Evolutionary conservation across 2,329 filamentous ascomycete species (phyloP).

Genomic region (Onygenales sp.): DNA sequence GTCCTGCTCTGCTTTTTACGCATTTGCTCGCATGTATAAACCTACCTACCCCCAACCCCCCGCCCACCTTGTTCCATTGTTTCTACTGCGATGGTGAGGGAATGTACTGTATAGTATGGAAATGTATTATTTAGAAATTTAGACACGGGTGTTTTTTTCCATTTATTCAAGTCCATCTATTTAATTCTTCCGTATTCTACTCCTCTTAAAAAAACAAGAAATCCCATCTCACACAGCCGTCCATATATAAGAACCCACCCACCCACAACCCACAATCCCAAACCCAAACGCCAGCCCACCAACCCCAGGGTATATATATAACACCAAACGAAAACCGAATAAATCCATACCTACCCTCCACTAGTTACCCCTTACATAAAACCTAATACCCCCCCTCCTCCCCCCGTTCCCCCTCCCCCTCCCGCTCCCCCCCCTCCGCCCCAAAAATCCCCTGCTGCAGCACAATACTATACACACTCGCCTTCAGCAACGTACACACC

Average conservation of each 20-base stretch:
- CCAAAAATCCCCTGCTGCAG: constrained; percentile 91
- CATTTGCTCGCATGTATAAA: background rate
- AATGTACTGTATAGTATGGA: constrained; percentile 8
- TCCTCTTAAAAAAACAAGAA: no score
- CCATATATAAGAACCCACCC: no score
- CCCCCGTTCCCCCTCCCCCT: constrained; percentile 10
- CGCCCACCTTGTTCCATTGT: background rate
- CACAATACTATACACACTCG: constrained; percentile 97
- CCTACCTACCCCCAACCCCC: background rate
- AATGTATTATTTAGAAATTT: constrained; percentile 1
- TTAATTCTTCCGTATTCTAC: no score
- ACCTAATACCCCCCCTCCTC: constrained; percentile 7
- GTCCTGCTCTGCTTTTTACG: background rate
- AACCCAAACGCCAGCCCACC: background rate
- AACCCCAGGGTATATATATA: background rate
- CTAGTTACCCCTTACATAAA: no score
- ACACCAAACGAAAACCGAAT: background rate
- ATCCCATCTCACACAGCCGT: no score
- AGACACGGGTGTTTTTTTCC: background rate
- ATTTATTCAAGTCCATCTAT: no score
- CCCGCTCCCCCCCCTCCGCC: constrained; percentile 31
- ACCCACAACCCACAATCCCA: no score
- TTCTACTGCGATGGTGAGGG: background rate
- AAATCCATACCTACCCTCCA: background rate
- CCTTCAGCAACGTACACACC: constrained; percentile 92